Base-by-base conservation (phyloP, 2,329 filamentous ascomycete species). In the Penicillium fuscoglaucum region DNA sequence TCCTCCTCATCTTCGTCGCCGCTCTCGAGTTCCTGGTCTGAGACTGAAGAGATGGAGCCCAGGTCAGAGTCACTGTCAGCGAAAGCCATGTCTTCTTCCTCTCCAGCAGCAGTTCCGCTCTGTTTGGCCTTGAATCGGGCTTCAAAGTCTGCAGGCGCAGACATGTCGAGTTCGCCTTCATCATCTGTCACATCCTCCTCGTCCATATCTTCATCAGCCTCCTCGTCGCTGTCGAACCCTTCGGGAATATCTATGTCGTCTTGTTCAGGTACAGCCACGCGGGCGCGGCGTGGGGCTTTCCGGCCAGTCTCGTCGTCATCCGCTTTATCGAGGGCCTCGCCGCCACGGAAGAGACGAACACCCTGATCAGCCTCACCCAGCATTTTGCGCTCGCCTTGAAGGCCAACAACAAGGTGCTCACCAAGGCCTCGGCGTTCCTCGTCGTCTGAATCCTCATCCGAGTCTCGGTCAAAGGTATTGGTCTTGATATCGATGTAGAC, bases 51-150 rank as follows among this genome's bases (percentile, higher is more conserved):
- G 62, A 97, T 76, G 4, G 93, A 96, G 7, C 95, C 95, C 5
- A 99, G 82, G 72, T 99, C 96, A 0, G 95, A 99, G 74, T 99
- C 96, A 70, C 91, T 96, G 70, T 99, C 95, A 15, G 95, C 95
- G 78, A 97, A 99, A 1, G 87, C 91, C 57, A 98, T 69, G 55
- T 96, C 91, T 31, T 87, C 90, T 26, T 86, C 84, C 12, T 80
- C 80, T 19, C 83, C 79, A 6, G 7, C 51, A 5, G 80, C 79
- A 19, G 82, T 82, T n/a, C 81, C 83, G 54, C 84, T 84, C 37
- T 80, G 75, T 29, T 70, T 70, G 56, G 78, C 71, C 54, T 70
- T 76, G 59, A 81, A 77, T 13, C 70, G 74, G 28, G 73, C 72
- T 39, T 75, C 77, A 24, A 81, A 78, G 58, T 77, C 77, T 39